Conservation (phyloP, 192 early-diverging fungal species). For the Dissophora globulifera region DNA sequence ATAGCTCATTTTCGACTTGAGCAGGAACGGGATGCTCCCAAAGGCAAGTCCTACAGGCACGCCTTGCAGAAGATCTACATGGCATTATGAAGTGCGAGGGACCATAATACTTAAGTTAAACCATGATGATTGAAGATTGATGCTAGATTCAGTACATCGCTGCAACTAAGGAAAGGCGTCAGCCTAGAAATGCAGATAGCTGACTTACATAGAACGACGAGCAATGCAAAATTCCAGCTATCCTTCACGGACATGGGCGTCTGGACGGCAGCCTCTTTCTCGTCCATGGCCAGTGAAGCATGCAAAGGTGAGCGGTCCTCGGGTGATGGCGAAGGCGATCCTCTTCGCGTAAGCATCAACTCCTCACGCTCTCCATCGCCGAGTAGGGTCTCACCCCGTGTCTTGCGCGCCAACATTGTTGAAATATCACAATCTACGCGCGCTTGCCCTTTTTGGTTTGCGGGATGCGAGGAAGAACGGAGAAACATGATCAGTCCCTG, state of each 20-base stretch:
- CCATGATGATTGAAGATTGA: background rate
- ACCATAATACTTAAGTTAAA: background rate
- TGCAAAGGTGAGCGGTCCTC: slow-evolving; percentile 29
- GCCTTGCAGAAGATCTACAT: slow-evolving; percentile 86
- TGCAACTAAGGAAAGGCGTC: too few species aligned
- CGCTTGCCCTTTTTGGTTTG: too few species aligned
- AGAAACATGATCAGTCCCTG: too few species aligned
- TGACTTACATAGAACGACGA: slow-evolving; percentile 51
- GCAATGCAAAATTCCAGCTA: slow-evolving; percentile 47
- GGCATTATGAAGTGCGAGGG: background rate
- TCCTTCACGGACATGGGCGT: slow-evolving; percentile 33
- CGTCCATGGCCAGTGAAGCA: slow-evolving; percentile 18
- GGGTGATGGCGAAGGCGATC: slow-evolving; percentile 27
- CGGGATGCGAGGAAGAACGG: too few species aligned
- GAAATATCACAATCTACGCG: too few species aligned
- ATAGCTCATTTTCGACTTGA: slow-evolving; percentile 93
- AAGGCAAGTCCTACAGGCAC: slow-evolving; percentile 92
- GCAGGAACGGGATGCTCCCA: slow-evolving; percentile 92
- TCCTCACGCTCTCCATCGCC: slow-evolving; percentile 46
- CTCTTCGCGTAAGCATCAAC: slow-evolving; percentile 39
- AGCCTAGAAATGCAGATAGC: too few species aligned
- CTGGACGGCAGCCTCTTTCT: slow-evolving; percentile 4
- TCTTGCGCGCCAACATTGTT: slow-evolving; percentile 24
- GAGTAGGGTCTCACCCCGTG: slow-evolving; percentile 20
- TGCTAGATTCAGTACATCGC: too few species aligned